phyloP scores from a whole-genome alignment of 441 rosid species.

The Sinapis alba region DNA sequence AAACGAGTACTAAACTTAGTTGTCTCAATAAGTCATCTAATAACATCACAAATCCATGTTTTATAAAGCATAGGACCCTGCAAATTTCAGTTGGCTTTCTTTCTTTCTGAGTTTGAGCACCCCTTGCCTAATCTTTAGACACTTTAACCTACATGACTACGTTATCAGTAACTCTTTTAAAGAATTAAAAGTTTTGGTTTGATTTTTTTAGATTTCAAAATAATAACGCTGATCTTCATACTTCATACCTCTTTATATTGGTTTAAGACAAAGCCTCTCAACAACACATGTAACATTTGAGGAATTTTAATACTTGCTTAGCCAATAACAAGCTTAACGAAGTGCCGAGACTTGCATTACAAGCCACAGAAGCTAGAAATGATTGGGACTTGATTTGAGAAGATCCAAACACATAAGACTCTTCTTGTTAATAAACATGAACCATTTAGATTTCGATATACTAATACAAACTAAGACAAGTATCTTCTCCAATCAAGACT shows the following conservation, averaged over 20 bases:
- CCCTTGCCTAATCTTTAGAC: no score
- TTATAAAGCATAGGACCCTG: no score
- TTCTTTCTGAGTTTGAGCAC: no score
- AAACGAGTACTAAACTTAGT: no score
- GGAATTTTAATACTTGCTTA: conserved; percentile 37
- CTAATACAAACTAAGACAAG: conserved; percentile 18
- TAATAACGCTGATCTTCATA: neutral
- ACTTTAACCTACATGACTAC: no score
- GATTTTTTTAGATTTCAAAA: neutral
- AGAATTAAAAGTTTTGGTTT: neutral
- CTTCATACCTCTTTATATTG: conserved; percentile 64
- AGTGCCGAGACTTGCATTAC: neutral
- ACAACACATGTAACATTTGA: conserved; percentile 88
- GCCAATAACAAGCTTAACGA: neutral
- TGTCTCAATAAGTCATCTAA: no score
- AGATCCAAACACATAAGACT: neutral
- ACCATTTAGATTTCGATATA: conserved; percentile 22
- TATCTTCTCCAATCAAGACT: conserved; percentile 11
- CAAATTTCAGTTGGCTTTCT: no score
- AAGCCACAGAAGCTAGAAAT: neutral
- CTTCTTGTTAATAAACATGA: conserved; percentile 31
- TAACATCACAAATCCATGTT: no score
- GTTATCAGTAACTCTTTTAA: neutral
- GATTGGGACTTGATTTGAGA: neutral
- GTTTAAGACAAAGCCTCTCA: conserved; percentile 85